These are phyloP conservation scores for Clonostachys chloroleuca DNA, from an alignment of 2,329 filamentous ascomycete genomes.

Conservation along the genomic window DNA sequence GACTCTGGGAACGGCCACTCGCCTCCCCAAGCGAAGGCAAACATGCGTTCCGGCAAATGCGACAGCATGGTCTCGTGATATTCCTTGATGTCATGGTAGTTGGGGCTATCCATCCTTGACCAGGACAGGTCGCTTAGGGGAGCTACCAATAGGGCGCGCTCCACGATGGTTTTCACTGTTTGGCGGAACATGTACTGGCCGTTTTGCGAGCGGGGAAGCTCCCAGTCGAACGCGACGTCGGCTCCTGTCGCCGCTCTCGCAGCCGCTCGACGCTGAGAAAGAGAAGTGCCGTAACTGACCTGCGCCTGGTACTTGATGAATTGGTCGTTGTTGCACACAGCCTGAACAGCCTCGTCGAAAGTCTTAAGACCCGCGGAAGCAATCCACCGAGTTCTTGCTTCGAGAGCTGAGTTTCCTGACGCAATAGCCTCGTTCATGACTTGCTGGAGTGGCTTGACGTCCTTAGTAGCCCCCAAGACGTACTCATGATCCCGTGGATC, in stretches of 20 bases:
- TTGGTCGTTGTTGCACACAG: conserved; percentile 12
- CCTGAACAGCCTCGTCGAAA: conserved; percentile 25
- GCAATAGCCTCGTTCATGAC: conserved; percentile 7
- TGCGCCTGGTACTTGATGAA: conserved; percentile 19
- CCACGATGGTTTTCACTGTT: conserved; percentile 19
- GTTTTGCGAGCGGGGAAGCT: conserved; percentile 21
- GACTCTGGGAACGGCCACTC: conserved; percentile 25
- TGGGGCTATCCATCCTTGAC: conserved; percentile 24
- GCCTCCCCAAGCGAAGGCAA: conserved; percentile 30
- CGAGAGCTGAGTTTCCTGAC: conserved; percentile 15
- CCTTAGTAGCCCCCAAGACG: conserved; percentile 27
- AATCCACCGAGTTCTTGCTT: conserved; percentile 22
- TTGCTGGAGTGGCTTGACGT: conserved; percentile 8
- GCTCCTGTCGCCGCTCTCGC: conserved; percentile 12
- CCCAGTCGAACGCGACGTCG: conserved; percentile 24
- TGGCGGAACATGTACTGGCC: conserved; percentile 27
- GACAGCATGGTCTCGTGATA: conserved; percentile 25
- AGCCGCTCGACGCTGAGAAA: conserved; percentile 7
- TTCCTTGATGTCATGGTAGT: conserved; percentile 25
- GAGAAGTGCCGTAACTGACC: too few species aligned
- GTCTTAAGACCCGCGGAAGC: conserved; percentile 18
- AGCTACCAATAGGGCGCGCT: conserved; percentile 23
- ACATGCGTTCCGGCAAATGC: conserved; percentile 24
- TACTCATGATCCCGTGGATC: conserved; percentile 30
- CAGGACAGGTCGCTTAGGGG: conserved; percentile 28